Base-by-base conservation (phyloP, 176 grass and related monocot genomes). In the Triticum turgidum region DNA sequence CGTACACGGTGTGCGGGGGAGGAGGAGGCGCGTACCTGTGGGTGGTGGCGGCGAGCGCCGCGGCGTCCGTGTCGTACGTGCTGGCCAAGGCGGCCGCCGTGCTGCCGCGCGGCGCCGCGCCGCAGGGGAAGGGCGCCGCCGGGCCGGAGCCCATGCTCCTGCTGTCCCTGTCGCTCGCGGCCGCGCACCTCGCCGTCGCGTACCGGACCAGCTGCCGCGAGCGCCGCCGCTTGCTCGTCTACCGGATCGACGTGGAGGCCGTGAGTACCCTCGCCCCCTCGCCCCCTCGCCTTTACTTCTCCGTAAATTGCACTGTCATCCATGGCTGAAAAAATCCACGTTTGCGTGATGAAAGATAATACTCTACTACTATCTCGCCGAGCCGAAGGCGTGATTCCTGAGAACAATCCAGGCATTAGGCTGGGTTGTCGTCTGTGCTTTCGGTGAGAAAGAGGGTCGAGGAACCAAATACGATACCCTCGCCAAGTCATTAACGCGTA, bases 161-260 rank as follows among this genome's bases (percentile, higher is more conserved):
- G 78, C 80, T 84, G 15, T 98, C 96, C 54, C 21, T 98, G 33
- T 75, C 91, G 9, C 86, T 98, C 76, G 93, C 96, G 34, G 65
- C 86, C 73, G 96, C 96, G 67, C 96, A 98, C 86, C 25, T 98
- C 34, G 93, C 83, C 61, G 91, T 82, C 11, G 96, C 96, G 9
- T 98, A 98, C 77, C 91, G 96, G 69, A 89, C 96, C 70, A 98
- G 90, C 77, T 98, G 91, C 89, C 78, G 91, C 78, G 93, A 98
- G 89, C 93, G 96, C 45, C 86, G 93, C 18, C 94, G 94, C n/a
- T 44, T 94, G 83, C 89, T 95, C 69, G 93, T 98, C 2, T 95
- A 98, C 81, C 89, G 84, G 85, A 98, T 98, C 88, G 96, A 98
- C 85, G 87, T 94, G n/a, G 96, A 98, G 41, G 96, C 96, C 3